Base-by-base conservation (phyloP, 2,329 filamentous ascomycete genomes). In the Aspergillus tamarii region DNA sequence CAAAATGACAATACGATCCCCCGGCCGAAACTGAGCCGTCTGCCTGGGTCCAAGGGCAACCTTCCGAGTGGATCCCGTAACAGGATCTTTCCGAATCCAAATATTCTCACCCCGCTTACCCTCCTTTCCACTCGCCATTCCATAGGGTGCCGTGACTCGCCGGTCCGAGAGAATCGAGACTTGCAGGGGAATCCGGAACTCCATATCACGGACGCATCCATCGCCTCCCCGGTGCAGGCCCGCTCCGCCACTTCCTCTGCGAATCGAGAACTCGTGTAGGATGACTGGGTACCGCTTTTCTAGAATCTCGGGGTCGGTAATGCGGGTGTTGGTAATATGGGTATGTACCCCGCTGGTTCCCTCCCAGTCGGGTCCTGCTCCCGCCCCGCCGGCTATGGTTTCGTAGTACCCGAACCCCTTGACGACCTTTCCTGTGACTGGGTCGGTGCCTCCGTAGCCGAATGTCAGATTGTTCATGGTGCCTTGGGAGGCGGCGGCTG, bases 281-380 rank as follows among this genome's bases (percentile, higher is more conserved):
- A 94, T 78, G 1, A 93, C 90, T 0, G 91, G 91, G 70, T 93
- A 93, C 3, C 91, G 82, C 30, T 89, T 84, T 78, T 94, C 91
- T 67, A 94, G 90, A n/a, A 93, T 86, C 74, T 94, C 91, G 0
- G 89, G 84, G 74, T 94, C 91, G 0, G 91, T 93, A 73, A 94
- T 94, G 16, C 91, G 85, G 1, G 91, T 94, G 76, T 94, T 94
- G 9, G 91, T 94, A 89, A 93, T 93, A 79, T 94, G 91, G 2
- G 87, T 89, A 74, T 94, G 90, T 23, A 93, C 90, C 14, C 90
- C 91, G 59, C 83, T 87, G 12, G 89, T 89, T 32, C 91, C 91
- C 65, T 89, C 82, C 91, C 91, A 93, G 12, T 83, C 82, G 0
- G 88, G 84, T 0, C 91, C 91, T 0, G 91, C 91, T 32, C 91